Conservation (phyloP, 331 rosid species). For the Prunus yedoensis region DNA sequence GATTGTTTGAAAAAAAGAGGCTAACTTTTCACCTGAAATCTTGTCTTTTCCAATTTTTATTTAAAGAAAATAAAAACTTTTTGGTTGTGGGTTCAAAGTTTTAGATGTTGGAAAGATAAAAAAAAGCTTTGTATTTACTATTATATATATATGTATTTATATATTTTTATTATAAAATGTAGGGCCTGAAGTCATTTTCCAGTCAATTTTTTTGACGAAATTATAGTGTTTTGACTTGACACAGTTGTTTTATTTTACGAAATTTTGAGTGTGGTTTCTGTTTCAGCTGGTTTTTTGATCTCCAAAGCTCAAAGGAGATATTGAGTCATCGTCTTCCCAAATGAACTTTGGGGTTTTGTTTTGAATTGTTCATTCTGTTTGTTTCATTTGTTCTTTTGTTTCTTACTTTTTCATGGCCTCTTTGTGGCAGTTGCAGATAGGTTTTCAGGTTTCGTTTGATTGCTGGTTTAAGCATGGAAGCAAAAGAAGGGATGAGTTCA, state of each 20-base stretch:
- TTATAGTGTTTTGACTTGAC: neutral
- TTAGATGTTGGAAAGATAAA: neutral
- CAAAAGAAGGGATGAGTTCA: slow-evolving; percentile 66
- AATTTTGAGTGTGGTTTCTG: neutral
- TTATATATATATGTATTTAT: too few species aligned
- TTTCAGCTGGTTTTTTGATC: slow-evolving; percentile 25
- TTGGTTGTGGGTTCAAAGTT: neutral
- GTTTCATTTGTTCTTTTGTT: neutral
- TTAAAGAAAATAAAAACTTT: too few species aligned
- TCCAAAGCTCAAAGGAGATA: slow-evolving; percentile 19
- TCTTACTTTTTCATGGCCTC: neutral
- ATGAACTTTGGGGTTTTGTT: neutral
- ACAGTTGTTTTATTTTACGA: neutral
- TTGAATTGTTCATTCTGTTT: slow-evolving; percentile 21
- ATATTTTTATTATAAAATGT: neutral
- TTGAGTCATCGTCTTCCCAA: neutral
- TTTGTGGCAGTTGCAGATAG: slow-evolving; percentile 44
- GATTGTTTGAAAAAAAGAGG: neutral
- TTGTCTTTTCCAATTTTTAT: too few species aligned
- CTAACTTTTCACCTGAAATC: neutral
- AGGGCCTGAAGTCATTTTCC: neutral
- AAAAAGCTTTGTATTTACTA: neutral
- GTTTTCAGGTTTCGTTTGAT: neutral
- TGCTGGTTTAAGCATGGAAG: slow-evolving; percentile 59
- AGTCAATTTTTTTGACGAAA: neutral